phyloP scores from a whole-genome alignment of 2,329 filamentous ascomycete species.

The Curvularia sp. region DNA sequence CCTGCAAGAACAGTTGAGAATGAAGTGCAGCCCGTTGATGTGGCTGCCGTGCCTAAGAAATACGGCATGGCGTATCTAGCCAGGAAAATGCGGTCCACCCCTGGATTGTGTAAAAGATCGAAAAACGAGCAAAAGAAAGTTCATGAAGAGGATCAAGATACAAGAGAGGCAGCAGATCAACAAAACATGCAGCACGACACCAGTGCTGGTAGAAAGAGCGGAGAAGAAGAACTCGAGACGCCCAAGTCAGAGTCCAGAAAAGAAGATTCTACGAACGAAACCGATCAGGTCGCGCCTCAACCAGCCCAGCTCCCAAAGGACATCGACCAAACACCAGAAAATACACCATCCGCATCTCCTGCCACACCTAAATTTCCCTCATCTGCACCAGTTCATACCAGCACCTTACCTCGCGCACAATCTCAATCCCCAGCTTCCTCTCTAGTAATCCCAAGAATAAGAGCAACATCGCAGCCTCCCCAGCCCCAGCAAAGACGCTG shows the following conservation, averaged over 20 bases:
- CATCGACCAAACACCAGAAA: slow-evolving; percentile 2
- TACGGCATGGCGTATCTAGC: slow-evolving; percentile 5
- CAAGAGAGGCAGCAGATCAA: background rate
- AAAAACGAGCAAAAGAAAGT: background rate
- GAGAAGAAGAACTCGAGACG: background rate
- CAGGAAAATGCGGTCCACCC: background rate
- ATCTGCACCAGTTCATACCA: background rate
- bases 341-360: background rate
- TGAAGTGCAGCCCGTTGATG: background rate
- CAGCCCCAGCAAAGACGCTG: background rate
- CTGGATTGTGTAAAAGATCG: background rate
- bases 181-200: background rate
- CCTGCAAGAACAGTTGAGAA: background rate
- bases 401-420: background rate
- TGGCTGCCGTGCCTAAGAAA: slow-evolving; percentile 1
- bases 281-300: background rate
- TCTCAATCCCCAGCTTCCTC: background rate
- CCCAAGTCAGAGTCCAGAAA: background rate
- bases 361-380: background rate
- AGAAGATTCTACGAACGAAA: background rate
- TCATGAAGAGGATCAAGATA: background rate
- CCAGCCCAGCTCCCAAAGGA: slow-evolving; percentile 7
- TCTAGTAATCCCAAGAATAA: background rate
- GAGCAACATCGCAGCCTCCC: background rate
- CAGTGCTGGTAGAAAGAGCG: background rate